phyloP scores from a whole-genome alignment of 345 rosid genomes.

The Sisymbrium altissimum region DNA sequence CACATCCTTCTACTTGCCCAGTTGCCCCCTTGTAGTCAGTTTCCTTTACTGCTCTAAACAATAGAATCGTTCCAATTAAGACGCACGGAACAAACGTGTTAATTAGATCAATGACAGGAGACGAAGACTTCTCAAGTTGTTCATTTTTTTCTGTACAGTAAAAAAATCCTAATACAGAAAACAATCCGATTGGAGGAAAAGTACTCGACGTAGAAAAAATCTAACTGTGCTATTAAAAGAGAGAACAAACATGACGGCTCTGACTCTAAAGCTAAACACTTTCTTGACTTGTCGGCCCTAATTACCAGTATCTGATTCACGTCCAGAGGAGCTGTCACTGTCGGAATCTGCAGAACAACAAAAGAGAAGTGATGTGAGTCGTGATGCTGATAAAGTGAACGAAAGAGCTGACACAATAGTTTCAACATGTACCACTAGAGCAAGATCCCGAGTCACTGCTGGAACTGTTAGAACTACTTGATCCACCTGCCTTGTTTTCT shows the following conservation, averaged over 20 bases:
- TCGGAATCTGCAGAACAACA: constrained; percentile 28
- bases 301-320: constrained; percentile 28
- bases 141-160: constrained; percentile 25
- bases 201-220: constrained; percentile 4
- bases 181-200: neutral
- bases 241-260: neutral
- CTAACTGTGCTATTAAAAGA: constrained; percentile 4
- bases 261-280: constrained; percentile 24
- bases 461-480: constrained; percentile 42
- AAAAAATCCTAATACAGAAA: constrained; percentile 16
- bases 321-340: constrained; percentile 38
- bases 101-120: neutral
- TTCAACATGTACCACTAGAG: constrained; percentile 35
- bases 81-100: constrained; percentile 8
- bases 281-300: constrained; percentile 17
- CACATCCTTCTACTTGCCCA: too few species aligned
- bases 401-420: neutral
- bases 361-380: neutral
- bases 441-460: constrained; percentile 38
- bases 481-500: constrained; percentile 34
- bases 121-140: neutral
- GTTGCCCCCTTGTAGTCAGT: neutral
- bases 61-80: neutral
- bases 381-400: neutral
- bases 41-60: constrained; percentile 1